Base-by-base conservation (phyloP, 1,139 yeast species). In the Blastobotrys buckinghamii region DNA sequence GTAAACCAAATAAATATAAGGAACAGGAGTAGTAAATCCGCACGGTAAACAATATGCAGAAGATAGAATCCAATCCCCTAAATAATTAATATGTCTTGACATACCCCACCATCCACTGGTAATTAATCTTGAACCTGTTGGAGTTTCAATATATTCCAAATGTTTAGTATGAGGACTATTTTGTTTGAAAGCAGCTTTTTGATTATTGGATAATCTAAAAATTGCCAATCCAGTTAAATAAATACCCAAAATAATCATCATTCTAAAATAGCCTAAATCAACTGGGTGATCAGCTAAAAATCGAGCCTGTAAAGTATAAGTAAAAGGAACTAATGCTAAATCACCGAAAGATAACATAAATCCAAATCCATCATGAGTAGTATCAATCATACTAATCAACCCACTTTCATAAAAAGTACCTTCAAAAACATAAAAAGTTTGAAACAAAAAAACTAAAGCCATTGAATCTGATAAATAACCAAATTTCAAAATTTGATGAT, bases 21-120 rank as follows among this genome's bases (percentile, higher is more conserved):
- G 87, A 59, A 92, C 70, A 2, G 89, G 84, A 1, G 95, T 84
- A 53, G 72, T 74, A 61, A 83, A 80, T 13, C 96, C 96, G 1
- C 97, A 88, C 17, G 96, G 83, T 56, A 92, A 73, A 66, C 97
- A 89, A 95, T 96, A 90, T 39, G 95, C 81, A 72, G 87, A 76
- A 0, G 97, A 89, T 63, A 89, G 82, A 45, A 94, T 64, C 94
- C 97, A 89, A 69, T 92, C 98, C 36, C 98, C 98, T 54, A 90
- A 76, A 68, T 92, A 92, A 64, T 92, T 92, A 64, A 88, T 88
- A 65, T 92, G 98, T 58, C 95, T 95, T 6, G 96, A 82, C 37
- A 74, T 67, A 2, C 85, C 86, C 98, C 98, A 92, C 98, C 98
- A 92, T 1, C 97, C 97, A 59, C 88, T 94, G 50, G 81, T 77